A percentile compares a stretch with the other conserved stretches of the same genome.
Conservation (phyloP, 192 early-diverging fungal genomes). For the Coemansia sp. region DNA sequence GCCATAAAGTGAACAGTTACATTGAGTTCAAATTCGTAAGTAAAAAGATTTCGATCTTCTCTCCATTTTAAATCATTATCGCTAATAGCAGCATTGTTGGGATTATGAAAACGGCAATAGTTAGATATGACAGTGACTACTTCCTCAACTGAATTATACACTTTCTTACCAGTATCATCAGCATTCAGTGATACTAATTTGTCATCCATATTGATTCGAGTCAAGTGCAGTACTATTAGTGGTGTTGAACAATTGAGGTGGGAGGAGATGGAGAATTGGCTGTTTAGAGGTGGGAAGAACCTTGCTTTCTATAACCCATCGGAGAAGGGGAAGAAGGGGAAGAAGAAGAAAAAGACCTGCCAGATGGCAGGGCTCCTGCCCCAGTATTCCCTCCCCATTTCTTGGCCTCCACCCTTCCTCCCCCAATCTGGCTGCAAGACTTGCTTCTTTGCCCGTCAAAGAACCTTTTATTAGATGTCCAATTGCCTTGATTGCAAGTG, state of each 20-base stretch:
- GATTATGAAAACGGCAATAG: background rate
- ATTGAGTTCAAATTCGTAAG: too few relatives aligned
- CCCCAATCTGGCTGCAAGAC: background rate
- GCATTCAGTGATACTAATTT: too few relatives aligned
- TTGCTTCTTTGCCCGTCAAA: background rate
- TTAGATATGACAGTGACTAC: background rate
- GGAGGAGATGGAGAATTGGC: background rate
- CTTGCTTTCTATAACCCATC: background rate
- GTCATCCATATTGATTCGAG: too few relatives aligned
- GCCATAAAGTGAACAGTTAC: too few relatives aligned
- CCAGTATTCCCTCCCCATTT: background rate
- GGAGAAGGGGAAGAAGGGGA: background rate
- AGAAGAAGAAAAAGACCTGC: background rate
- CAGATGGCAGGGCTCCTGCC: background rate
- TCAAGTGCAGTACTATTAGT: too few relatives aligned
- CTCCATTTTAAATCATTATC: background rate
- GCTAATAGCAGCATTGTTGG: background rate
- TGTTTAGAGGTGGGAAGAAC: background rate
- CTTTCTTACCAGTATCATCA: too few relatives aligned
- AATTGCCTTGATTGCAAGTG: background rate
- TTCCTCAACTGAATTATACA: background rate
- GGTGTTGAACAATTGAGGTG: background rate
- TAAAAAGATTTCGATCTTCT: background rate
- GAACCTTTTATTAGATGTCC: too few relatives aligned
- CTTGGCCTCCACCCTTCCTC: background rate